A percentile compares a stretch with the other conserved stretches of the same genome.
Conservation (phyloP, 2,329 filamentous ascomycete species). For the Thermomyces lanuginosus region DNA sequence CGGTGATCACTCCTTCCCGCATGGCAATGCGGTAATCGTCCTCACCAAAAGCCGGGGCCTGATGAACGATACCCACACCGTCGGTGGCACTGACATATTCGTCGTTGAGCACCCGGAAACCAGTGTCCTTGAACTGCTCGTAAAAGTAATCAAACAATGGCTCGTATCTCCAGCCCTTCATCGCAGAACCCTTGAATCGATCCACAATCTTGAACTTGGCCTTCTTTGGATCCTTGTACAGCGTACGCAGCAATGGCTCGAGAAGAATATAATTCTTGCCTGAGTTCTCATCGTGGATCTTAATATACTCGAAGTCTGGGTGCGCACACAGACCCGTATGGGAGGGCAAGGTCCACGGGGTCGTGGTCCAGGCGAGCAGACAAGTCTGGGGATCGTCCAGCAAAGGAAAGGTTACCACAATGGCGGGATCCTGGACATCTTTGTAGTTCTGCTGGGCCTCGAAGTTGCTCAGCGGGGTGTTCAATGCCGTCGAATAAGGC, state of each 20-base stretch:
- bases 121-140: constrained; percentile 70
- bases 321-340: constrained; percentile 63
- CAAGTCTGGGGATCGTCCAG: constrained; percentile 57
- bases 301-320: constrained; percentile 72
- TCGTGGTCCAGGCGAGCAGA: constrained; percentile 79
- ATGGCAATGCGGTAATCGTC: constrained; percentile 82
- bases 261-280: constrained; percentile 74
- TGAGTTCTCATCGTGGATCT: constrained; percentile 67
- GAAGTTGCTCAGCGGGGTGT: constrained; percentile 81
- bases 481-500: constrained; percentile 84
- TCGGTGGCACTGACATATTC: constrained; percentile 77
- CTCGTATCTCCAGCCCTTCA: constrained; percentile 78
- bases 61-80: constrained; percentile 87
- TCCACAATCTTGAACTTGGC: constrained; percentile 74
- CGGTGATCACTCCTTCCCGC: constrained; percentile 58
- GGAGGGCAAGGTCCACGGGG: constrained; percentile 71
- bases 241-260: constrained; percentile 60
- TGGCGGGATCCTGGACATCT: constrained; percentile 75
- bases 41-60: constrained; percentile 84
- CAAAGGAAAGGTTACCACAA: constrained; percentile 77
- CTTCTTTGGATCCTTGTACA: constrained; percentile 94
- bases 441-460: constrained; percentile 93
- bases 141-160: constrained; percentile 83
- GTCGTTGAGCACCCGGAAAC: constrained; percentile 68
- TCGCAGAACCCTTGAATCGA: constrained; percentile 65